Evolutionary conservation across 2,329 filamentous ascomycete species (phyloP), one percentile per base, ranked within the genome.

Genomic region (Diaporthe capsici): DNA sequence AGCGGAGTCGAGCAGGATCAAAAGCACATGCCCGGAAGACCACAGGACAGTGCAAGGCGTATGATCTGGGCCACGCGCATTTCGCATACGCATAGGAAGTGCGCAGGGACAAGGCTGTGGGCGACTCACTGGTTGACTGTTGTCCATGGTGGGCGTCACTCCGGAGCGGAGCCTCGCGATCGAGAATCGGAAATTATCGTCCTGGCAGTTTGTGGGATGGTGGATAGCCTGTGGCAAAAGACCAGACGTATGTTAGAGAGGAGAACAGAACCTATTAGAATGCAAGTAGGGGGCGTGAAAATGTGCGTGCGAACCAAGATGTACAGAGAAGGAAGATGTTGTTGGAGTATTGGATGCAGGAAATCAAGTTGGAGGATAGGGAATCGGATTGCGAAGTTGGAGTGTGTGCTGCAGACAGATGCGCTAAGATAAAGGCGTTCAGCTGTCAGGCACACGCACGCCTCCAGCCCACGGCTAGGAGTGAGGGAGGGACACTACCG

Each of bases 351-450:
- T 57, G 71, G 71, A 42, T 31, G 71, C 51, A 73, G 71, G 71
- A 65, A 65, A 57, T 20, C 37, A 44, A 57, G 63, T 57, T 51
- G 58, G 71, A 72, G 42, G 58, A 58, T 58, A 39, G 61, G 53
- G 47, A 60, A 31, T 63, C 72, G 55, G 70, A 65, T 73, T 76
- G 34, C 71, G 53, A 75, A 57, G 51, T 57, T 58, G 72, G 57
- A 72, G 61, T 61, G 73, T 75, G 63, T 58, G 71, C 53, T 65
- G 75, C 68, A 73, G 44, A n/a, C 68, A 73, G 44, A 17, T 67
- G 75, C 75, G 75, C 76, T 77, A 77, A 75, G 76, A 77, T 73
- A 77, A 75, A 75, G 73, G 55, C 58, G n/a, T 77, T 77, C 73
- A 75, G 73, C 76, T 77, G 75, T 76, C 75, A 76, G 25, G 63